These are phyloP conservation scores for Rhinocladiella mackenziei DNA, from an alignment of 2,329 filamentous ascomycete species.

Conservation along the genomic window DNA sequence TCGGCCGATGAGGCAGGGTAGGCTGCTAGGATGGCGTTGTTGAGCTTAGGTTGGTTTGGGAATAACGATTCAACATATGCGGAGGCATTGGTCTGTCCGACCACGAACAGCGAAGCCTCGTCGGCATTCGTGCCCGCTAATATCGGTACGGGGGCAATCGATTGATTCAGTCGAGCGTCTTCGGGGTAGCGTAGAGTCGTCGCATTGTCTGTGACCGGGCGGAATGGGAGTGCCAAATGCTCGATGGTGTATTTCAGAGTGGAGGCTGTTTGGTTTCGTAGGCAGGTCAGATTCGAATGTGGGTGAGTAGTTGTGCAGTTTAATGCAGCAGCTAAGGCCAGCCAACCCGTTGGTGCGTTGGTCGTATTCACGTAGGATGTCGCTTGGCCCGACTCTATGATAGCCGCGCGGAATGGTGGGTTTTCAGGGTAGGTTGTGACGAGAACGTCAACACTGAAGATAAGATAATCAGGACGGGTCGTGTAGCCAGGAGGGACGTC, in stretches of 20 bases:
- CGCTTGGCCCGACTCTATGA: slow-evolving; percentile 31
- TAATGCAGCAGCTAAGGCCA: slow-evolving; percentile 11
- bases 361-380: slow-evolving; percentile 19
- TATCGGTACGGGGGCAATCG: slow-evolving; percentile 39
- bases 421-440: slow-evolving; percentile 26
- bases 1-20: slow-evolving; percentile 10
- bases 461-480: too few relatives aligned
- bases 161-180: slow-evolving; percentile 34
- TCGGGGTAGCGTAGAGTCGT: slow-evolving; percentile 18
- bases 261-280: slow-evolving; percentile 22
- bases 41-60: slow-evolving; percentile 10
- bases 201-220: slow-evolving; percentile 23
- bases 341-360: slow-evolving; percentile 13
- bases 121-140: slow-evolving; percentile 44
- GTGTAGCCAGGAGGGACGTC: too few relatives aligned
- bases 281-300: slow-evolving; percentile 21
- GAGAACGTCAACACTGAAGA: slow-evolving; percentile 28
- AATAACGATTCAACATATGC: slow-evolving; percentile 6
- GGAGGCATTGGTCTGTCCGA: slow-evolving; percentile 8
- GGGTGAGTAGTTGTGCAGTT: slow-evolving; percentile 15
- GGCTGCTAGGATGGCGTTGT: slow-evolving; percentile 11
- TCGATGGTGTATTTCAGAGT: slow-evolving; percentile 25
- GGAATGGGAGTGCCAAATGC: slow-evolving; percentile 20
- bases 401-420: slow-evolving; percentile 32
- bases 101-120: slow-evolving; percentile 34